phyloP scores from a whole-genome alignment of 2,329 filamentous ascomycete species.

The Blastomyces percursus region DNA sequence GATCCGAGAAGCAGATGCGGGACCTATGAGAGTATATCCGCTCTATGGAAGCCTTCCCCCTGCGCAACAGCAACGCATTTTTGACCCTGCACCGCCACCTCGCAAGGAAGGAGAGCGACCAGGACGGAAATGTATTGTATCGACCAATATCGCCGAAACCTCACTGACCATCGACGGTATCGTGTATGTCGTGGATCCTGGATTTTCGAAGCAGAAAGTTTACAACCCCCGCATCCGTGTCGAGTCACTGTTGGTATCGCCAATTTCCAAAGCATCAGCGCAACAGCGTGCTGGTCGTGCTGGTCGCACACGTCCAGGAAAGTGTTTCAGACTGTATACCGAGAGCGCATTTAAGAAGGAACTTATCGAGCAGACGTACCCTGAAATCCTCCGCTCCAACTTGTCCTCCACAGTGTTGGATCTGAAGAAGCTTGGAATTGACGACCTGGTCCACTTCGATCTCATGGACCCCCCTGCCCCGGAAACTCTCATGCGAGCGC shows the following conservation, averaged over 20 bases:
- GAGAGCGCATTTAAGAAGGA: constrained; percentile 96
- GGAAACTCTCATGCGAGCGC: constrained; percentile 93
- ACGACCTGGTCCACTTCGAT: constrained; percentile 96
- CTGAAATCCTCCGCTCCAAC: constrained; percentile 90
- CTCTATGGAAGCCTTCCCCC: constrained; percentile 91
- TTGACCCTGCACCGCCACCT: constrained; percentile 72
- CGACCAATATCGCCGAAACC: constrained; percentile 97
- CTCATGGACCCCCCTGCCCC: constrained; percentile 97
- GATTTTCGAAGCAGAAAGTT: constrained; percentile 98
- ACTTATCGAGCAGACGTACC: constrained; percentile 92
- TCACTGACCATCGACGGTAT: constrained; percentile 97
- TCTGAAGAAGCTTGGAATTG: constrained; percentile 90
- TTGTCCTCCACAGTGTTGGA: constrained; percentile 90
- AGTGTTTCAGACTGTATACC: constrained; percentile 95
- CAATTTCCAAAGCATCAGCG: constrained; percentile 94
- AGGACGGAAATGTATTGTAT: constrained; percentile 87
- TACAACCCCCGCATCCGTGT: constrained; percentile 96
- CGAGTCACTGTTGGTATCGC: constrained; percentile 92
- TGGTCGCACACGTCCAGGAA: constrained; percentile 94
- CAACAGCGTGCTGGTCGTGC: constrained; percentile 98
- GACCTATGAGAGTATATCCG: constrained; percentile 80
- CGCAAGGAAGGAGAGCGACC: constrained; percentile 65
- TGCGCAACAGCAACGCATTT: constrained; percentile 87
- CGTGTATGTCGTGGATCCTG: constrained; percentile 97
- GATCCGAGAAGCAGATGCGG: constrained; percentile 79